Evolutionary conservation across 208 protist genomes (phyloP).

Genomic region (Trypanosoma scelopori): DNA sequence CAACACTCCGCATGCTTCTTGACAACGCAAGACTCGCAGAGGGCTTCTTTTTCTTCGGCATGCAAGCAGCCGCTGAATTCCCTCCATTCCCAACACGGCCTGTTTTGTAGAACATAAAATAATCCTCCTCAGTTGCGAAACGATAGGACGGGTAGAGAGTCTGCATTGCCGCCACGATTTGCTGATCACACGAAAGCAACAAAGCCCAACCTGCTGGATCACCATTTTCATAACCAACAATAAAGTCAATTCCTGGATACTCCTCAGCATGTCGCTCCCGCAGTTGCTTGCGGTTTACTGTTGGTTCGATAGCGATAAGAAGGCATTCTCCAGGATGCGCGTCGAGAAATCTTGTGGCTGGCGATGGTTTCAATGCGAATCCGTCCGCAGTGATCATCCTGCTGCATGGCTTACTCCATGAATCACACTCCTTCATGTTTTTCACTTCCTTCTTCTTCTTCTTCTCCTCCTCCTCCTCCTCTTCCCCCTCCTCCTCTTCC

Average conservation of each 20-base stretch:
- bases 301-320: slow-evolving; percentile 38
- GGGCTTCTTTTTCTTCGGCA: background rate
- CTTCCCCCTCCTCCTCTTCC: background rate
- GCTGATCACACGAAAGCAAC: slow-evolving; percentile 30
- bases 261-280: slow-evolving; percentile 22
- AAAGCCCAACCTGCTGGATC: slow-evolving; percentile 46
- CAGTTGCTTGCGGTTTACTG: slow-evolving; percentile 31
- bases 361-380: slow-evolving; percentile 22
- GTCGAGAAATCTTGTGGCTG: slow-evolving; percentile 48
- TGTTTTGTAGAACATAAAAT: slow-evolving; percentile 34
- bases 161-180: slow-evolving; percentile 33
- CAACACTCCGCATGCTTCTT: slow-evolving; percentile 31
- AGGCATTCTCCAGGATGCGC: slow-evolving; percentile 33
- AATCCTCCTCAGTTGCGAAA: slow-evolving; percentile 29
- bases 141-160: slow-evolving; percentile 31
- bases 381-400: background rate
- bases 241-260: slow-evolving; percentile 35
- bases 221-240: slow-evolving; percentile 39
- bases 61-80: background rate
- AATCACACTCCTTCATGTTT: background rate
- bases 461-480: slow-evolving; percentile 2
- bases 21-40: slow-evolving; percentile 1
- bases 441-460: slow-evolving; percentile 1
- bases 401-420: background rate
- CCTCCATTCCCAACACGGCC: background rate